Evolutionary conservation across 352 stramenopile species (phyloP), one percentile per base, ranked within the genome.

Genomic region (Phytophthora vignae): DNA sequence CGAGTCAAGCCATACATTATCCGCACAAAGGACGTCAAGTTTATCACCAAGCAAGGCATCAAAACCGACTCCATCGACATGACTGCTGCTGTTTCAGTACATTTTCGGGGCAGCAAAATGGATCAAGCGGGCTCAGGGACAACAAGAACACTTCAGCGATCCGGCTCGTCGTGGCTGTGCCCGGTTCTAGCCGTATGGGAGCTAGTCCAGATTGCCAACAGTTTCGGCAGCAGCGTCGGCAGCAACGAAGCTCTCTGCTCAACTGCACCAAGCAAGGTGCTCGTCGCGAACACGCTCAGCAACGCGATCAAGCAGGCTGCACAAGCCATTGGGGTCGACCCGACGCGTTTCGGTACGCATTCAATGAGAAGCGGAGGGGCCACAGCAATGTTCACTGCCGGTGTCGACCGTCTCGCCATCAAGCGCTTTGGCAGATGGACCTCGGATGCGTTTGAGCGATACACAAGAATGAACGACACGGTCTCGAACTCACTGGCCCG

Each of bases 41-140:
- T 22, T 22, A 22, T 22, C 21, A 22, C 21, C 21, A 22, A 22
- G 21, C 21, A 22, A 22, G 21, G 21, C 21, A 22, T 22, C 21
- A 22, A 22, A 22, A 22, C 21, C 21, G 21, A 22, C 21, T 22
- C 21, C 21, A 22, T 22, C 21, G 6, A 17, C 54, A 27, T 5
- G n/a, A 27, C 46, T 27, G 46, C 46, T 17, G 46, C 53, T 25
- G 36, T 53, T 19, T 27, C 63, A 22, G 63, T 67, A 19, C 38
- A 57, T 21, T 59, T 73, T 38, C 29, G 57, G 1, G 49, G 59
- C 1, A 60, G 31, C 38, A 67, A 73, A 10, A 64, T 29, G 4
- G 65, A 67, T 25, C 65, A 73, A 22, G 3, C 2, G 0, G 40
- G 48, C 2, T 27, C 15, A n/a, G 58, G 52, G 0, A n/a, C 60